phyloP scores from a whole-genome alignment of 768 basidiomycete species.

The Tricholomella constricta region DNA sequence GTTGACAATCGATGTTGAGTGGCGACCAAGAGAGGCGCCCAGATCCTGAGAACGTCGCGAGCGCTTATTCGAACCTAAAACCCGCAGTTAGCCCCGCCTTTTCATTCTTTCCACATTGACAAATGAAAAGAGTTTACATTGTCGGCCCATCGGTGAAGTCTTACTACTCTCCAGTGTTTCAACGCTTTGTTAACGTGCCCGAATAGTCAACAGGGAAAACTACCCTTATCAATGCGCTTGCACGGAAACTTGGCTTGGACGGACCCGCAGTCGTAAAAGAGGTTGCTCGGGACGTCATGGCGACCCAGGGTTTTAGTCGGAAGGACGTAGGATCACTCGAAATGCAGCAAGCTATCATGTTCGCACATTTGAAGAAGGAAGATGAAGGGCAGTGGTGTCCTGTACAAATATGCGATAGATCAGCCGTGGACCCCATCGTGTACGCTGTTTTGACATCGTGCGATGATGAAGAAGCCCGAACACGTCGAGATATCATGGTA shows the following conservation, averaged over 20 bases:
- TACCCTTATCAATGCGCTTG: constrained; percentile 59
- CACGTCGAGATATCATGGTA: constrained; percentile 37
- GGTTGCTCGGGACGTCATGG: constrained; percentile 63
- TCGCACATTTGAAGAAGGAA: constrained; percentile 54
- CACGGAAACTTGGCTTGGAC: constrained; percentile 39
- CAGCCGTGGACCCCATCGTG: constrained; percentile 63
- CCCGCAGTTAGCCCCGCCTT: neutral
- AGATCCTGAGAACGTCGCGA: constrained; percentile 15
- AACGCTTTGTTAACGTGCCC: neutral
- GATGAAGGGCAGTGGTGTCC: constrained; percentile 20
- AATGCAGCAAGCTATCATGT: constrained; percentile 68
- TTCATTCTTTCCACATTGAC: neutral
- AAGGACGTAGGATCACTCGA: constrained; percentile 48
- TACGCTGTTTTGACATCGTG: constrained; percentile 55
- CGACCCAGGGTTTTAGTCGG: constrained; percentile 51
- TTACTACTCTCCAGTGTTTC: neutral
- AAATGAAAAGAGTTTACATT: constrained; percentile 40
- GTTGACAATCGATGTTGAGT: constrained; percentile 8
- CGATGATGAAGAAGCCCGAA: constrained; percentile 35
- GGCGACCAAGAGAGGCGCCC: constrained; percentile 10
- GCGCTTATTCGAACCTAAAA: constrained; percentile 16
- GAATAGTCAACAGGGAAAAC: constrained; percentile 68
- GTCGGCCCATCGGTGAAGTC: constrained; percentile 53
- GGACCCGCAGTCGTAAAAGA: constrained; percentile 52
- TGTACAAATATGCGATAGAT: constrained; percentile 61